These are phyloP conservation scores for Exophiala phaeomuriformis DNA, from an alignment of 2,329 filamentous ascomycete species.

Conservation along the genomic window DNA sequence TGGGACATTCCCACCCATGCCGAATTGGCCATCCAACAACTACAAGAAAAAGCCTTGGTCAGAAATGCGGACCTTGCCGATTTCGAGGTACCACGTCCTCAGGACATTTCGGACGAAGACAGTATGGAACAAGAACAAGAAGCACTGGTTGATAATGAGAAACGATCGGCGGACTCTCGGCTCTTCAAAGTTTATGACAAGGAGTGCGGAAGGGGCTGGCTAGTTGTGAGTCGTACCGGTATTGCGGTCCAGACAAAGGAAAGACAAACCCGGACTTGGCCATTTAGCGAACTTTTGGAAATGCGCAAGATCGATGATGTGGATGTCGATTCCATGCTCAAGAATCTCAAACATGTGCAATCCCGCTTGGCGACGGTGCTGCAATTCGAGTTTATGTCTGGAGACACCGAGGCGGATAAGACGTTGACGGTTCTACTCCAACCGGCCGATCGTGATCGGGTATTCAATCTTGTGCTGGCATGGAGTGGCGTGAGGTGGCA, in stretches of 20 bases:
- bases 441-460: constrained; percentile 24
- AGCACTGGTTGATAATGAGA: neutral
- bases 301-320: constrained; percentile 20
- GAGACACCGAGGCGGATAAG: neutral
- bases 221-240: constrained; percentile 6
- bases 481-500: constrained; percentile 27
- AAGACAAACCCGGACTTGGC: constrained; percentile 1
- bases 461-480: constrained; percentile 27
- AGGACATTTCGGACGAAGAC: neutral
- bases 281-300: constrained; percentile 12
- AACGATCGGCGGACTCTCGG: neutral
- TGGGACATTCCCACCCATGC: constrained; percentile 37
- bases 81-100: constrained; percentile 3
- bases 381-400: constrained; percentile 8
- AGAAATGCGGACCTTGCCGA: constrained; percentile 10
- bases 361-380: constrained; percentile 7
- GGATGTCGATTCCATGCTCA: constrained; percentile 1
- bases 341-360: constrained; percentile 13
- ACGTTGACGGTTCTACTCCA: constrained; percentile 12
- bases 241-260: constrained; percentile 1
- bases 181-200: constrained; percentile 12
- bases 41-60: constrained; percentile 20
- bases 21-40: constrained; percentile 16
- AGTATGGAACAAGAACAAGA: neutral
- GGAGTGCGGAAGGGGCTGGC: neutral